These are phyloP conservation scores for Aureobasidium vineae DNA, from an alignment of 2,329 filamentous ascomycete species.

Conservation along the genomic window DNA sequence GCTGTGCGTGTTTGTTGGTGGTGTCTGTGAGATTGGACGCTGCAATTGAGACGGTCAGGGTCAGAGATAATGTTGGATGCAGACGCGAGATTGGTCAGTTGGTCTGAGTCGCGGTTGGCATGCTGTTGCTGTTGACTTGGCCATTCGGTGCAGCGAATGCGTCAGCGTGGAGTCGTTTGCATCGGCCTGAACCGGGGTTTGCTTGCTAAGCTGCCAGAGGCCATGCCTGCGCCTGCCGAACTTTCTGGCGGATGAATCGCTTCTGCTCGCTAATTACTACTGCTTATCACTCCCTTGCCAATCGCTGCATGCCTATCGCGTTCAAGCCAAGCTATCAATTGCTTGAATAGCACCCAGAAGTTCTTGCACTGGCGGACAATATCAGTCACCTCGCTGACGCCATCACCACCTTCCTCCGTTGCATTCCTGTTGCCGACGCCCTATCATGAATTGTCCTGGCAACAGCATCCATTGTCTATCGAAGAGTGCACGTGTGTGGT, in stretches of 20 bases:
- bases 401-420: neutral
- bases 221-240: slow-evolving; percentile 11
- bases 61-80: neutral
- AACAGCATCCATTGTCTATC: neutral
- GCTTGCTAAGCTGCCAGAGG: slow-evolving; percentile 2
- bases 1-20: neutral
- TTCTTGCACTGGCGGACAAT: neutral
- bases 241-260: slow-evolving; percentile 1
- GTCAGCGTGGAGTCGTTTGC: slow-evolving; percentile 22
- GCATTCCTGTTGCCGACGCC: slow-evolving; percentile 4
- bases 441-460: slow-evolving; percentile 1
- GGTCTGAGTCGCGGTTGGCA: neutral
- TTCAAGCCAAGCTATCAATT: neutral
- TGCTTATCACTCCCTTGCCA: neutral
- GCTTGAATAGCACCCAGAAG: neutral
- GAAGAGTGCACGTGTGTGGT: neutral
- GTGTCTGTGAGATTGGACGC: neutral
- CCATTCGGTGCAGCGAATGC: neutral
- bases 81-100: neutral
- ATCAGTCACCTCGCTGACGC: neutral
- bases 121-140: slow-evolving; percentile 8
- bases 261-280: neutral
- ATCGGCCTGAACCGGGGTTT: slow-evolving; percentile 11
- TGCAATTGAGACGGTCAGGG: slow-evolving; percentile 3
- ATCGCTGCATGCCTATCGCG: neutral